These are phyloP conservation scores for Vitis cinerea DNA, from an alignment of 164 flowering plant genomes.

Conservation along the genomic window DNA sequence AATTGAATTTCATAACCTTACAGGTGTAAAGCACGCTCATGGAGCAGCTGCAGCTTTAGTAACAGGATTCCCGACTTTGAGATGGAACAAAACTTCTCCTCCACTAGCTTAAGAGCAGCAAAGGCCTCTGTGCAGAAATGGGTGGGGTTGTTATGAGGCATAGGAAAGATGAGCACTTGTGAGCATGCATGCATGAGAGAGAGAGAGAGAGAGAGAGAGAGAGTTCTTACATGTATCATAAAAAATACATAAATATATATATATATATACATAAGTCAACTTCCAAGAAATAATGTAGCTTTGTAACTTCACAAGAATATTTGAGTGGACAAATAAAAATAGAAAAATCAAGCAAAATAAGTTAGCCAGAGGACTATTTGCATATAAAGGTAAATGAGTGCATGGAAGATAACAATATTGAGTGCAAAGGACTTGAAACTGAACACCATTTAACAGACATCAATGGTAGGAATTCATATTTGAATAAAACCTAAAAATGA, in stretches of 20 bases:
- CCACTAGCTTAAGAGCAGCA: conserved; percentile 74
- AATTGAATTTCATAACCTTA: conserved; percentile 17
- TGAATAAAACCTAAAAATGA: no score
- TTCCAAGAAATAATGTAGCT: background rate
- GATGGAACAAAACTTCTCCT: conserved; percentile 62
- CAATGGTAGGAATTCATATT: no score
- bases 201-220: background rate
- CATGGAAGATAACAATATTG: no score
- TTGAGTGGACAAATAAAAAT: no score
- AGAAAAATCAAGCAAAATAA: background rate
- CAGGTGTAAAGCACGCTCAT: conserved; percentile 86
- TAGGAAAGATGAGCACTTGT: no score
- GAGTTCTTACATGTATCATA: no score
- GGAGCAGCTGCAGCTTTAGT: conserved; percentile 81
- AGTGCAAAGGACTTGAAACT: no score
- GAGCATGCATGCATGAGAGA: background rate
- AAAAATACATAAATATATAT: no score
- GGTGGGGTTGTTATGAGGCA: background rate
- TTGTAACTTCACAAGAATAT: no score
- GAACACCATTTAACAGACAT: no score
- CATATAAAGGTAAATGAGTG: no score
- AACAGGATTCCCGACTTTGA: conserved; percentile 70
- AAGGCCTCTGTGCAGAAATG: conserved; percentile 62
- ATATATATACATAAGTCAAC: background rate
- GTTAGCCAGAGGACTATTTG: background rate